phyloP scores from a whole-genome alignment of 768 basidiomycete genomes.

The Boletus insuetus region DNA sequence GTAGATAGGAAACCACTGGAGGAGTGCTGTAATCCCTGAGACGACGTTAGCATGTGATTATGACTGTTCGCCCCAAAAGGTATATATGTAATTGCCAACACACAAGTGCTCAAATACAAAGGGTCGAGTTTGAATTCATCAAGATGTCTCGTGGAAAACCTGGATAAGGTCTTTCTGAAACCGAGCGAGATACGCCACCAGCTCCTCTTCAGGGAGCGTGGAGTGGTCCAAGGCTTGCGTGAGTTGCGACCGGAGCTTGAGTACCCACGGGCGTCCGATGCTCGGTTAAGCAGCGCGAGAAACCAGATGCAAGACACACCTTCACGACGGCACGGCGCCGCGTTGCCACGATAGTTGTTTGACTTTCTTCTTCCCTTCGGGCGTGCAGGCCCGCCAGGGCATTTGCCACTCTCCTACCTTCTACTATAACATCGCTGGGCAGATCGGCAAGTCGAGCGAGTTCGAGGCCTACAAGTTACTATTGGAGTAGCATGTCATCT shows the following conservation, averaged over 20 bases:
- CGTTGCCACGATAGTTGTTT: slow-evolving; percentile 53
- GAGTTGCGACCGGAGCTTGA: slow-evolving; percentile 72
- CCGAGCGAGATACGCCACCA: slow-evolving; percentile 59
- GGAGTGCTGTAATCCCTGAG: slow-evolving; percentile 6
- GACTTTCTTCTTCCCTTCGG: slow-evolving; percentile 57
- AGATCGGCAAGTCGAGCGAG: slow-evolving; percentile 86
- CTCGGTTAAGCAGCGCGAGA: background rate
- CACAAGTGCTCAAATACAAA: background rate
- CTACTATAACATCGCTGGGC: slow-evolving; percentile 63
- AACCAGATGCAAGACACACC: slow-evolving; percentile 41
- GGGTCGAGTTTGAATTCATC: background rate
- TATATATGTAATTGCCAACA: slow-evolving; percentile 9
- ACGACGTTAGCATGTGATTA: slow-evolving; percentile 16
- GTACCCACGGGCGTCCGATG: background rate
- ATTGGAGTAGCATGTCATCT: background rate
- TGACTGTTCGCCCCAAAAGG: background rate
- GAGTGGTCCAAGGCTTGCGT: slow-evolving; percentile 72
- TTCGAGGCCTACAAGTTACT: slow-evolving; percentile 63
- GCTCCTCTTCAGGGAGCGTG: slow-evolving; percentile 67
- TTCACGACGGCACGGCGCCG: slow-evolving; percentile 66
- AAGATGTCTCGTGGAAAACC: slow-evolving; percentile 34
- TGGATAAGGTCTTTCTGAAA: slow-evolving; percentile 71
- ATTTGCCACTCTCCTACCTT: slow-evolving; percentile 60
- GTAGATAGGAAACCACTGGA: too few species aligned
- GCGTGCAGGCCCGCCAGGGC: slow-evolving; percentile 57